Evolutionary conservation across 306 rosid genomes (phyloP).

Genomic region (Casuarina glauca): DNA sequence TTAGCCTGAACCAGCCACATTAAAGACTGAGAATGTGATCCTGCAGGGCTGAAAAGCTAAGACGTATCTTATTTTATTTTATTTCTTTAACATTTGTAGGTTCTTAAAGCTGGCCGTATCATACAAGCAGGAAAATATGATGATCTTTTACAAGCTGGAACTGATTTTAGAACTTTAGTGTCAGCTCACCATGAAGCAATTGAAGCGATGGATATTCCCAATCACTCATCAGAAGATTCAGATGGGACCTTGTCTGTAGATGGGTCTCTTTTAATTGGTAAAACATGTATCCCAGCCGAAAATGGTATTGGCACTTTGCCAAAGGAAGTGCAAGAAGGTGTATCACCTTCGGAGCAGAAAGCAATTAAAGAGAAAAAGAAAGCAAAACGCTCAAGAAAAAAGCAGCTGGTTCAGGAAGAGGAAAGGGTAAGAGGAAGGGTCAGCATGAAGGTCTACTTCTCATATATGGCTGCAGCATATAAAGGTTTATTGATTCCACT

Average conservation of each 20-base stretch:
- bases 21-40: constrained; percentile 10
- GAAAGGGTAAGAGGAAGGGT: constrained; percentile 99
- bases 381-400: constrained; percentile 76
- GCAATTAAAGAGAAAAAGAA: constrained; percentile 88
- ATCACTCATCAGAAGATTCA: constrained; percentile 86
- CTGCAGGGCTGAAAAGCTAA: constrained; percentile 22
- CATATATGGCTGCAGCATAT: constrained; percentile 99
- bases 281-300: constrained; percentile 45
- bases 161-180: constrained; percentile 88
- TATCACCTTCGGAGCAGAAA: constrained; percentile 68
- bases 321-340: constrained; percentile 87
- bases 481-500: constrained; percentile 86
- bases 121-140: constrained; percentile 97
- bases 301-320: constrained; percentile 64
- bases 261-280: constrained; percentile 45
- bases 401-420: constrained; percentile 99
- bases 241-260: constrained; percentile 65
- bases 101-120: constrained; percentile 83
- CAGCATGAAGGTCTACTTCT: constrained; percentile 94
- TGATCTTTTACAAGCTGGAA: constrained; percentile 93
- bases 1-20: constrained; percentile 1
- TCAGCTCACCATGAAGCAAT: constrained; percentile 98
- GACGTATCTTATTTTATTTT: background rate
- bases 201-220: constrained; percentile 96
- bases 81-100: constrained; percentile 51